phyloP scores from a whole-genome alignment of 139 green algal genomes.

The Nannochloris sp. region DNA sequence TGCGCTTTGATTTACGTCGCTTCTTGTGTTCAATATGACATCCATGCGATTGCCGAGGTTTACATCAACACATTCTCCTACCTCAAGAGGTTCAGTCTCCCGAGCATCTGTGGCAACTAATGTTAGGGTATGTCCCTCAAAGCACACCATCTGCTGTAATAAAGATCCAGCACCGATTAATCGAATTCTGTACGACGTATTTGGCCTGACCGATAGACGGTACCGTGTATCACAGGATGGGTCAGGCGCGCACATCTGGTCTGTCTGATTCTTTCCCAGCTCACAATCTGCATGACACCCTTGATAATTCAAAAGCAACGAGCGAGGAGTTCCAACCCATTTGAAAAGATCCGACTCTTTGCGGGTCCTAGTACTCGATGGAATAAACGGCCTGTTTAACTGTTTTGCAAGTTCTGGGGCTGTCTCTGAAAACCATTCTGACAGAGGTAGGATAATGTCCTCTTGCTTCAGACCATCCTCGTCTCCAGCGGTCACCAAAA shows the following conservation, averaged over 20 bases:
- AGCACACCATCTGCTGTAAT: constrained; percentile 41
- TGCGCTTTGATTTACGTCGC: background rate
- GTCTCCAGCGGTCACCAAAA: background rate
- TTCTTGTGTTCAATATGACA: background rate
- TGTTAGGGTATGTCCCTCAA: constrained; percentile 32
- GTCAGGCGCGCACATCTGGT: background rate
- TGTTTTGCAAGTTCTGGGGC: background rate
- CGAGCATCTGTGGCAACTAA: constrained; percentile 30
- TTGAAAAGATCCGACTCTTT: background rate
- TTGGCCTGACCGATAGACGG: background rate
- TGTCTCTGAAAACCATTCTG: background rate
- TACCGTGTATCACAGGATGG: background rate
- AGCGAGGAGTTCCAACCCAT: constrained; percentile 1
- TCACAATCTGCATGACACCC: background rate
- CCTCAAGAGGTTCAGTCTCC: constrained; percentile 14
- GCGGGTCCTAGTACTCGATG: background rate
- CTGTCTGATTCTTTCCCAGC: background rate
- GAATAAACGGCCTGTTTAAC: constrained; percentile 3
- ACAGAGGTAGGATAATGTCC: background rate
- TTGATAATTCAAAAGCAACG: background rate
- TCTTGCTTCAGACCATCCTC: background rate
- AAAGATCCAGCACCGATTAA: constrained; percentile 33
- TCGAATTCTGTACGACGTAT: constrained; percentile 28
- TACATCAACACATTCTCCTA: constrained; percentile 35
- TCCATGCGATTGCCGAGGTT: constrained; percentile 41